Base-by-base conservation (phyloP, 371 early-diverging fungal species). In the Blakeslea trispora region DNA sequence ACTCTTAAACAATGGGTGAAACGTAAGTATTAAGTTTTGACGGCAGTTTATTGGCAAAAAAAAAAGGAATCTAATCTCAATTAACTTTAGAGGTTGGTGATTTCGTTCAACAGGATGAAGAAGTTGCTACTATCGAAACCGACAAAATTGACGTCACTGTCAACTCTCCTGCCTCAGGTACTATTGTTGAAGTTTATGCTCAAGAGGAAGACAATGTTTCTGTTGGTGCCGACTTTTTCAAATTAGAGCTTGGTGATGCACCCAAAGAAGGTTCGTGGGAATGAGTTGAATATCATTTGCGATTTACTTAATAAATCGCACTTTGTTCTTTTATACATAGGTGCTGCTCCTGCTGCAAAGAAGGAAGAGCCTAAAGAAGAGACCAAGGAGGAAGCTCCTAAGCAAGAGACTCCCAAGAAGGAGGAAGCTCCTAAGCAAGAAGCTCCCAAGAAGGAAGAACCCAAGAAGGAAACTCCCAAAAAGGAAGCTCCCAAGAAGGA, bases 111-210 rank as follows among this genome's bases (percentile, higher is more conserved):
- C 86, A 92, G 61, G 98, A 98, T 66, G 97, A 98, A 65, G 92
- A 90, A 69, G 86, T 97, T 24, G 97, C 96, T 39, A 92, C 95
- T 28, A 96, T 98, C 51, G 97, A 98, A 73, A 98, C 98, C 50
- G 98, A 98, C 84, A 98, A 98, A 84, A 87, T 97, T 47, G 97
- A 96, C 69, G 89, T 97, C 42, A 87, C 95, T 24, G 92, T 98
- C 70, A 98, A 97, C 83, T 87, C 96, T 24, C 96, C 96, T 55
- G 92, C 89, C 41, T 81, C 90, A 35, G 98, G 98, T 15, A 88
- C 82, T 28, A 85, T 98, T 53, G 64, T 91, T 22, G 95, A 92
- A 75, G 64, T 88, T 13, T 92, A 85, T 66, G 92, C 93, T 56
- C 81, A 88, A 40, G 96, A 93, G 72, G 97, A 95, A 40, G 95